Evolutionary conservation across 257 asterid genomes (phyloP).

Genomic region (Nicotiana attenuata): DNA sequence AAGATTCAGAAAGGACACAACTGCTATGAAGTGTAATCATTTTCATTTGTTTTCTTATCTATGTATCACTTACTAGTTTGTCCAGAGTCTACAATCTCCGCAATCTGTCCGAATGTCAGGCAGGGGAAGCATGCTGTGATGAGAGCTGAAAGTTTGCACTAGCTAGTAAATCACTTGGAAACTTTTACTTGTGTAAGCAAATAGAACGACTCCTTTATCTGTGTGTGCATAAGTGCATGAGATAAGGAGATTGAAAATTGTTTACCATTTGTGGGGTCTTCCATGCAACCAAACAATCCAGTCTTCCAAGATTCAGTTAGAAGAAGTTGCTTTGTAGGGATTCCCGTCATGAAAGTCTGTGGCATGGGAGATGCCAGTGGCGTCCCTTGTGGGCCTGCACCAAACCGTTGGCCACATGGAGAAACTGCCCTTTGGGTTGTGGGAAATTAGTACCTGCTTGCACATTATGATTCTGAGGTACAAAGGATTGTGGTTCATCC

Average conservation of each 20-base stretch:
- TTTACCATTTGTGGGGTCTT: constrained; percentile 49
- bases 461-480: neutral
- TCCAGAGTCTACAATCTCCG: constrained; percentile 54
- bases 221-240: neutral
- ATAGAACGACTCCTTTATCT: neutral
- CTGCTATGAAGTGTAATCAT: neutral
- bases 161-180: neutral
- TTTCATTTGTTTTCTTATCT: neutral
- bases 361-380: constrained; percentile 3
- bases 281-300: constrained; percentile 48
- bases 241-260: neutral
- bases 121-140: constrained; percentile 32
- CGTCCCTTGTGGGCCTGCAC: neutral
- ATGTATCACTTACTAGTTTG: constrained; percentile 32
- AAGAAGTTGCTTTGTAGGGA: neutral
- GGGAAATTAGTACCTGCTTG: neutral
- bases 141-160: constrained; percentile 24
- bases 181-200: neutral
- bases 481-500: neutral
- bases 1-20: neutral
- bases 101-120: constrained; percentile 60
- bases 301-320: constrained; percentile 36
- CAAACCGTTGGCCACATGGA: neutral
- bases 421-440: neutral
- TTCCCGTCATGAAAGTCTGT: neutral